A percentile compares a stretch with the other conserved stretches of the same genome.
phyloP scores from a whole-genome alignment of 768 basidiomycete genomes.

The Terana coerulea region DNA sequence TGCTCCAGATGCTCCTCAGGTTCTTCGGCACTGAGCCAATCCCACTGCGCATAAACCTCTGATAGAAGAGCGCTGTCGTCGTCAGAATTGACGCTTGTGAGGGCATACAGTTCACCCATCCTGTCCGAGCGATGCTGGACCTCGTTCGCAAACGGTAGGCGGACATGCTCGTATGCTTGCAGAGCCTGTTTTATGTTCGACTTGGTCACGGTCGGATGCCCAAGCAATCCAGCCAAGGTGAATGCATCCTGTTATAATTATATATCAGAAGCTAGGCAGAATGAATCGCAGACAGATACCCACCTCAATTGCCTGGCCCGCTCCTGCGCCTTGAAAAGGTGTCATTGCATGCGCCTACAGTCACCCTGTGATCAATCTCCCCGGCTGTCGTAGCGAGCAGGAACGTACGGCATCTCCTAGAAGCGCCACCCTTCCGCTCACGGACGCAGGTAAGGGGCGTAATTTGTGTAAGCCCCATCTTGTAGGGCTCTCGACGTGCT shows the following conservation, averaged over 20 bases:
- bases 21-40: conserved; percentile 36
- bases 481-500: conserved; percentile 26
- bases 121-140: conserved; percentile 20
- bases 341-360: conserved; percentile 31
- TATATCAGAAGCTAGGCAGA: neutral
- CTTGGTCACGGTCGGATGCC: conserved; percentile 19
- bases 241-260: conserved; percentile 26
- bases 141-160: conserved; percentile 25
- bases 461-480: conserved; percentile 30
- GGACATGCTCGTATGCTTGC: conserved; percentile 27
- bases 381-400: neutral
- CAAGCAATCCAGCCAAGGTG: conserved; percentile 26
- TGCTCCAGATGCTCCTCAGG: conserved; percentile 31
- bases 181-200: conserved; percentile 20
- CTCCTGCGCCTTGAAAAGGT: conserved; percentile 30
- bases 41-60: conserved; percentile 39
- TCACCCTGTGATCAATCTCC: neutral
- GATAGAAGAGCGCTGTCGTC: conserved; percentile 35
- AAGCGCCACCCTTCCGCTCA: conserved; percentile 22
- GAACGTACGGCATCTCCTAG: conserved; percentile 21
- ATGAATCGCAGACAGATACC: neutral
- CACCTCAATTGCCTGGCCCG: conserved; percentile 33
- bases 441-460: conserved; percentile 24
- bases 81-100: conserved; percentile 33
- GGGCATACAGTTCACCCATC: conserved; percentile 26